These are phyloP conservation scores for Drechslerella coelobrocha DNA, from an alignment of 2,329 filamentous ascomycete species.

Conservation along the genomic window DNA sequence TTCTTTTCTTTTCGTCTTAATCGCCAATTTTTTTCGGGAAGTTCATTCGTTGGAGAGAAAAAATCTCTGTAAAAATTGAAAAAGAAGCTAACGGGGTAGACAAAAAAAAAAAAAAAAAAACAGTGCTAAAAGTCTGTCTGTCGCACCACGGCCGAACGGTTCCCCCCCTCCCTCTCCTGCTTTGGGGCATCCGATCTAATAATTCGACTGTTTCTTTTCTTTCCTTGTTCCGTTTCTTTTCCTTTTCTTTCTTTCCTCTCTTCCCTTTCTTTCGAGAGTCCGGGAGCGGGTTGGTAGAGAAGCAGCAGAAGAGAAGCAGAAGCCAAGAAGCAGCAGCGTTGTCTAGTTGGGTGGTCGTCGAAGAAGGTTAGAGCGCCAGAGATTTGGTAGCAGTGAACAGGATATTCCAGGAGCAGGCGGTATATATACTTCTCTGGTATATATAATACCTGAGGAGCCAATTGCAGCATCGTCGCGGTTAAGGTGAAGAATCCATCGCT, in stretches of 20 bases:
- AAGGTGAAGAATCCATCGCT: constrained; percentile 33
- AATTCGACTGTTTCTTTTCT: constrained; percentile 32
- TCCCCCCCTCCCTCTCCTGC: constrained; percentile 31
- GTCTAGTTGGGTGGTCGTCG: constrained; percentile 5
- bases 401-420: constrained; percentile 1
- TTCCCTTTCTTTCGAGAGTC: constrained; percentile 51
- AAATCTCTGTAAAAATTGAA: constrained; percentile 24
- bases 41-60: constrained; percentile 35
- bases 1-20: constrained; percentile 41
- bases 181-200: constrained; percentile 47
- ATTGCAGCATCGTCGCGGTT: constrained; percentile 43
- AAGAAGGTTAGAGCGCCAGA: constrained; percentile 10
- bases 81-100: constrained; percentile 29
- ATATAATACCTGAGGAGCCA: constrained; percentile 14
- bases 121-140: constrained; percentile 42
- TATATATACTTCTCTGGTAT: constrained; percentile 9
- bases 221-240: constrained; percentile 36
- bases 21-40: constrained; percentile 47
- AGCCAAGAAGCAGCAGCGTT: constrained; percentile 26
- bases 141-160: constrained; percentile 45
- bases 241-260: constrained; percentile 48
- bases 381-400: background rate
- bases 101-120: constrained; percentile 28
- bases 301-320: constrained; percentile 32
- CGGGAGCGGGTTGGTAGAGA: constrained; percentile 44